Base-by-base conservation (phyloP, 371 early-diverging fungal species). In the Hamiltosporidium magnivora region DNA sequence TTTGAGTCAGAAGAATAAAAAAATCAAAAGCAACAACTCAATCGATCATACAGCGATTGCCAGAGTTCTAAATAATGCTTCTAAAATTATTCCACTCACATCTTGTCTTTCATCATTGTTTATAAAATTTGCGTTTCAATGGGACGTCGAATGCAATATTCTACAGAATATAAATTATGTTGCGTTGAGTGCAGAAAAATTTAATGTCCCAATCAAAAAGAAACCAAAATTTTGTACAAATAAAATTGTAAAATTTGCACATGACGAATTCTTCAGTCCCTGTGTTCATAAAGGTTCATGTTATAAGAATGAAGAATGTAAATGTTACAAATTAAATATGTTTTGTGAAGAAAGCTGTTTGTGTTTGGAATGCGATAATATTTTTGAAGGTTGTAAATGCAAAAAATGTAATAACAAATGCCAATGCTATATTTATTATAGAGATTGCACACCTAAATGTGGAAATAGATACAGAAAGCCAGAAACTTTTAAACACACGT, bases 251-350 rank as follows among this genome's bases (percentile, higher is more conserved):
- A 12, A 46, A 8, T 46, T 46, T 8, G 12, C 6, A 25, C 25
- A 25, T 25, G 25, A 25, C 25, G 25, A 25, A 25, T 59, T 69
- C 39, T 69, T 55, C 49, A 39, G 14, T 2, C 69, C 69, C 14
- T 75, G 76, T 59, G 43, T 63, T 39, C 76, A 76, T 41, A 14
- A 43, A 9, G 73, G 73, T 14, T 11, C 40, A 9, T 76, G 76
- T 42, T 12, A 38, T 2, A 61, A 71, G 14, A 66, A 70, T 37
- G 56, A 44, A 25, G 43, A 46, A 40, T 76, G 76, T 63, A 44
- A 2, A 6, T 76, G 76, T 65, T n/a, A 43, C 12, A 61, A 9
- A 38, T 69, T 63, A n/a, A 64, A 42, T 4, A 67, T 62, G 38
- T 46, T 41, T 46, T 76, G 76, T 61, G 73, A 72, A 44, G 25